phyloP scores from a whole-genome alignment of 2,329 filamentous ascomycete genomes.

The Pseudocercospora musae region DNA sequence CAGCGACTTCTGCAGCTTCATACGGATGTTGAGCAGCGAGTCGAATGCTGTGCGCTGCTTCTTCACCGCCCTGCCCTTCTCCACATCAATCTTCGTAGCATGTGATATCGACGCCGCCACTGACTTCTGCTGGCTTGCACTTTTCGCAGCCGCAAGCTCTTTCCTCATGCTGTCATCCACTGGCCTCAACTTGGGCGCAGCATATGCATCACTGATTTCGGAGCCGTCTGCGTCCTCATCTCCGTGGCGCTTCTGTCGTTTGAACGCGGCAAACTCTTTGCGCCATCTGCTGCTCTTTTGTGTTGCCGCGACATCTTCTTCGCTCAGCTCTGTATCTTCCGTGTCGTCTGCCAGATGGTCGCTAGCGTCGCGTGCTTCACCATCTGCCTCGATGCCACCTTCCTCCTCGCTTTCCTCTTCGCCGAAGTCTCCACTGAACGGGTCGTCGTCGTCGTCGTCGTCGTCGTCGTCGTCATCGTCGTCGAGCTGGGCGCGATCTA shows the following conservation, averaged over 20 bases:
- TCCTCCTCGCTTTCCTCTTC: slow-evolving; percentile 44
- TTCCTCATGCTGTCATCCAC: slow-evolving; percentile 57
- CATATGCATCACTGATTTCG: not conserved
- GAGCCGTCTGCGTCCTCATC: slow-evolving; percentile 36
- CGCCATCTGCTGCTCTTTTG: not conserved
- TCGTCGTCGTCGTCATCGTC: slow-evolving; percentile 53
- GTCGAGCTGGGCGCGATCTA: slow-evolving; percentile 67
- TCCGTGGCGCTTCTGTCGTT: slow-evolving; percentile 28
- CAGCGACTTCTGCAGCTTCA: slow-evolving; percentile 88
- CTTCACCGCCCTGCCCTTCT: slow-evolving; percentile 83
- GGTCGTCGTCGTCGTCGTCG: slow-evolving; percentile 51
- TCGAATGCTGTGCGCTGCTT: slow-evolving; percentile 84
- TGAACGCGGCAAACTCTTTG: not conserved
- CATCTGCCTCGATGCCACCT: slow-evolving; percentile 16
- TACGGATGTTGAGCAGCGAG: slow-evolving; percentile 80
- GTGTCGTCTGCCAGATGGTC: slow-evolving; percentile 37
- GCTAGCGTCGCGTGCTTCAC: slow-evolving; percentile 30
- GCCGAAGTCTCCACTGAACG: slow-evolving; percentile 43
- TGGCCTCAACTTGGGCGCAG: not conserved
- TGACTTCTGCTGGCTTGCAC: slow-evolving; percentile 55
- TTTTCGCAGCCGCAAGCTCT: slow-evolving; percentile 56
- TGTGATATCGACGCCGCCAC: slow-evolving; percentile 63
- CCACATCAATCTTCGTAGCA: slow-evolving; percentile 70
- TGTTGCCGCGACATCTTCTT: slow-evolving; percentile 33
- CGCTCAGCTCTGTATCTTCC: slow-evolving; percentile 45